These are phyloP conservation scores for Durusdinium trenchii DNA, from an alignment of 73 alveolate genomes.

Conservation along the genomic window DNA sequence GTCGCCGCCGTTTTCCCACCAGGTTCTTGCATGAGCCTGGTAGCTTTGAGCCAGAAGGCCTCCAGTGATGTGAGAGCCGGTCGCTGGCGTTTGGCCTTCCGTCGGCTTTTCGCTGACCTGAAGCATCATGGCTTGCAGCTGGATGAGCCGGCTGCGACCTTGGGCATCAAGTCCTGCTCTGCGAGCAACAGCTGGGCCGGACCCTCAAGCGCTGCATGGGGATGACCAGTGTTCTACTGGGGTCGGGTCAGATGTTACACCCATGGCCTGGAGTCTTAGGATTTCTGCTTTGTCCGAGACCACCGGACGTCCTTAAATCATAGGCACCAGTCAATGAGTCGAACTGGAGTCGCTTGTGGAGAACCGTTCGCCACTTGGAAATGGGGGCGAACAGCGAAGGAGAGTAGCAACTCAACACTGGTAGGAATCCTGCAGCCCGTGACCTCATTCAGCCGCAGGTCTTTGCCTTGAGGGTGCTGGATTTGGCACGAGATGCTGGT, in stretches of 20 bases:
- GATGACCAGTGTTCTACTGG: not conserved
- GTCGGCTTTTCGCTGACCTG: slow-evolving; percentile 2
- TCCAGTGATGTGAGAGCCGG: slow-evolving; percentile 33
- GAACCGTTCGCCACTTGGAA: not conserved
- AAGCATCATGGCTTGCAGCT: slow-evolving; percentile 20
- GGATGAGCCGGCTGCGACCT: slow-evolving; percentile 36
- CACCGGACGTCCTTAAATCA: not conserved
- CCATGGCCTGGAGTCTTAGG: not conserved
- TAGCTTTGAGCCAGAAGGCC: slow-evolving; percentile 28
- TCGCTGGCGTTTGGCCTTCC: slow-evolving; percentile 22
- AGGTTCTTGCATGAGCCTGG: too few species aligned
- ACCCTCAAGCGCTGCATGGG: not conserved
- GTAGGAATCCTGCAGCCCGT: not conserved
- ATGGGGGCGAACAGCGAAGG: not conserved
- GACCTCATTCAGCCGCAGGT: not conserved
- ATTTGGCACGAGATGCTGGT: not conserved
- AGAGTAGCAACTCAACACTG: not conserved
- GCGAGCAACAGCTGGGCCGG: slow-evolving; percentile 34
- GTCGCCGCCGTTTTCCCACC: too few species aligned
- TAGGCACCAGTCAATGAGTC: not conserved
- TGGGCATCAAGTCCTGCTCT: slow-evolving; percentile 43
- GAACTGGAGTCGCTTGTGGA: not conserved
- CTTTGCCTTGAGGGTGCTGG: not conserved
- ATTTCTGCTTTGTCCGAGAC: not conserved
- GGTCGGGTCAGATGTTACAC: not conserved